Base-by-base conservation (phyloP, 306 rosid genomes). In the Nissolia schottii region DNA sequence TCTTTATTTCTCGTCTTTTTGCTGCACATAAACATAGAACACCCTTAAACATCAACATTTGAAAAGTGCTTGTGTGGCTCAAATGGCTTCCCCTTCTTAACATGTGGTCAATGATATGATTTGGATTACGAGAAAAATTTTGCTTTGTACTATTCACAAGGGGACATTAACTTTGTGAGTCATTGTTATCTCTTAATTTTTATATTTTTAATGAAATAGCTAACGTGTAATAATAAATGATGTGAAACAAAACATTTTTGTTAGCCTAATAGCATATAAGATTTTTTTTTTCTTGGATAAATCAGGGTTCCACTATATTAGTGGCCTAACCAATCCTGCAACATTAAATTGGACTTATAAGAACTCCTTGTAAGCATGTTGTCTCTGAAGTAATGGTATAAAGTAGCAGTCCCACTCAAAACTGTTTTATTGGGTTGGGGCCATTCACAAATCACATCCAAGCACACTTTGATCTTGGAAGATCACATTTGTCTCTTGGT, bases 401-500 rank as follows among this genome's bases (percentile, higher is more conserved):
- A n/a, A n/a, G n/a, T n/a, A 59, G 58, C 53, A 71, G 77, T 74
- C 81, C 54, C 89, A 78, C 75, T 85, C 62, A 71, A 45, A 49
- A 73, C 75, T 35, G 53, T 76, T 85, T 81, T 70, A 86, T 79
- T 86, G 79, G 71, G 65, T 45, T 60, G 73, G 84, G 85, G 74
- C 82, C 84, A 77, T 85, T 77, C 58, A n/a, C n/a, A n/a, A n/a
- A n/a, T 9, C 55, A 71, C 60, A 66, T 64, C 72, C 10, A n/a
- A 43, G 25, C 78, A 78, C 58, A n/a, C n/a, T n/a, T 66, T 57
- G 67, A 69, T 61, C 76, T 58, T 61, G 64, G 66, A 77, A 79
- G 74, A 79, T 87, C 57, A 38, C 68, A 37, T 15, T n/a, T 66
- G 83, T 71, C 77, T 81, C 55, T 59, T 48, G 50, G 66, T 80